Conservation (phyloP, 1,284 basidiomycete species). For the Trichosporon sp. region DNA sequence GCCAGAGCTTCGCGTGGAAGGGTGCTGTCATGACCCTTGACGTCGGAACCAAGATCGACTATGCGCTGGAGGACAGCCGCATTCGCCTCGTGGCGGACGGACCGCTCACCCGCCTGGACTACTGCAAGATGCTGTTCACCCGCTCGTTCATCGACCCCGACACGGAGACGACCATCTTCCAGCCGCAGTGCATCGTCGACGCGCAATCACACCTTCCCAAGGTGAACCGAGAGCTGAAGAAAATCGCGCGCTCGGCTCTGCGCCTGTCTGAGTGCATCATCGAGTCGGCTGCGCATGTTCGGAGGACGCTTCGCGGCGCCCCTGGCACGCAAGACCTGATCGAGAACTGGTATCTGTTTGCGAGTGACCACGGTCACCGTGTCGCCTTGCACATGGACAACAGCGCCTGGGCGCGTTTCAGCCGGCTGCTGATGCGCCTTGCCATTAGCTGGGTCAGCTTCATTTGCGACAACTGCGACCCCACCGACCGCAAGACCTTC, state of each 20-base stretch:
- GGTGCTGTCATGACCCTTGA: constrained; percentile 69
- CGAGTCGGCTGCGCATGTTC: constrained; percentile 79
- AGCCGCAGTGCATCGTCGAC: constrained; percentile 58
- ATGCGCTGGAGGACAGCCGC: constrained; percentile 75
- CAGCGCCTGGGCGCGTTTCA: constrained; percentile 66
- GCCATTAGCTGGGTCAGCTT: constrained; percentile 97
- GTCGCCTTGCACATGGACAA: constrained; percentile 82
- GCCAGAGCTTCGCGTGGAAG: constrained; percentile 87
- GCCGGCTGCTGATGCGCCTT: constrained; percentile 73
- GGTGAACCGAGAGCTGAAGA: constrained; percentile 85
- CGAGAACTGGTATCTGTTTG: constrained; percentile 94
- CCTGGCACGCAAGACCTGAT: constrained; percentile 77
- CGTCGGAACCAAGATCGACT: constrained; percentile 59
- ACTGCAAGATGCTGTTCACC: constrained; percentile 73
- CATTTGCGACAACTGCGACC: constrained; percentile 96
- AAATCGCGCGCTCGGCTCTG: constrained; percentile 83
- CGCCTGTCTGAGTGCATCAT: constrained; percentile 90
- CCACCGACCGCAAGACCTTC: constrained; percentile 93
- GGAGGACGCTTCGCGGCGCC: constrained; percentile 59
- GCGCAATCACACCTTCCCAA: constrained; percentile 85
- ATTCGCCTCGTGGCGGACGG: constrained; percentile 85
- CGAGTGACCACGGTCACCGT: constrained; percentile 83
- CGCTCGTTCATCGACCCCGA: constrained; percentile 58
- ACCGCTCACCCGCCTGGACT: constrained; percentile 65
- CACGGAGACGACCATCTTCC: constrained; percentile 40